phyloP scores from a whole-genome alignment of 768 basidiomycete genomes.

The Mycena capillaripes region DNA sequence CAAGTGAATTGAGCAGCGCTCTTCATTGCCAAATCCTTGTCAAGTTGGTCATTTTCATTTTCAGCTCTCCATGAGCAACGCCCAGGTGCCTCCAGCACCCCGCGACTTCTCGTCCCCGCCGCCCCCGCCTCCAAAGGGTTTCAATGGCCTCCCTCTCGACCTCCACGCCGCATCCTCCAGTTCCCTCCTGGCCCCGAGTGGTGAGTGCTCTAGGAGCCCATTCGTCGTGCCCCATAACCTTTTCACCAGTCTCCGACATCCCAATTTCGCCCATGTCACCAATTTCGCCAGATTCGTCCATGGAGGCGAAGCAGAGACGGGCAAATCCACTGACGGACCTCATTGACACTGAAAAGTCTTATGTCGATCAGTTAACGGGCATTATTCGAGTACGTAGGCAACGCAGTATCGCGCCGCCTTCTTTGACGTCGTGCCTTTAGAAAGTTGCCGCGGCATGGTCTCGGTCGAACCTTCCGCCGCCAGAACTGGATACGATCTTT shows the following conservation, averaged over 20 bases:
- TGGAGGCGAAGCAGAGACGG: slow-evolving; percentile 69
- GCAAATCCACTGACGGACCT: slow-evolving; percentile 91
- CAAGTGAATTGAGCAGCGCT: not conserved
- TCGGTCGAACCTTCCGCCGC: slow-evolving; percentile 92
- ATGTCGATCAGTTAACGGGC: slow-evolving; percentile 91
- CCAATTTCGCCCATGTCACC: slow-evolving; percentile 56
- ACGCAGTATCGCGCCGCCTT: slow-evolving; percentile 19
- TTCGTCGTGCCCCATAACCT: slow-evolving; percentile 26
- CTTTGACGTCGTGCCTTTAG: slow-evolving; percentile 57
- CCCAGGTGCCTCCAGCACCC: not conserved
- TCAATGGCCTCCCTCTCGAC: slow-evolving; percentile 25
- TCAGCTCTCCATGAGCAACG: slow-evolving; percentile 19
- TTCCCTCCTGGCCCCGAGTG: slow-evolving; percentile 27
- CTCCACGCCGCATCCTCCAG: slow-evolving; percentile 17
- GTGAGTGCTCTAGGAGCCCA: slow-evolving; percentile 43
- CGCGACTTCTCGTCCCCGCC: slow-evolving; percentile 11
- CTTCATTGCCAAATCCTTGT: not conserved
- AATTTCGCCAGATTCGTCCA: slow-evolving; percentile 47
- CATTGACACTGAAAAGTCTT: slow-evolving; percentile 92
- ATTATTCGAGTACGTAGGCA: slow-evolving; percentile 84
- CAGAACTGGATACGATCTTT: slow-evolving; percentile 94
- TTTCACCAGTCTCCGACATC: slow-evolving; percentile 20
- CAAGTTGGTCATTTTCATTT: not conserved
- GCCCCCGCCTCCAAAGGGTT: slow-evolving; percentile 27
- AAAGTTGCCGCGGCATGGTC: slow-evolving; percentile 99